phyloP scores from a whole-genome alignment of 202 grass and related monocot genomes.

The Elaeis oleifera region DNA sequence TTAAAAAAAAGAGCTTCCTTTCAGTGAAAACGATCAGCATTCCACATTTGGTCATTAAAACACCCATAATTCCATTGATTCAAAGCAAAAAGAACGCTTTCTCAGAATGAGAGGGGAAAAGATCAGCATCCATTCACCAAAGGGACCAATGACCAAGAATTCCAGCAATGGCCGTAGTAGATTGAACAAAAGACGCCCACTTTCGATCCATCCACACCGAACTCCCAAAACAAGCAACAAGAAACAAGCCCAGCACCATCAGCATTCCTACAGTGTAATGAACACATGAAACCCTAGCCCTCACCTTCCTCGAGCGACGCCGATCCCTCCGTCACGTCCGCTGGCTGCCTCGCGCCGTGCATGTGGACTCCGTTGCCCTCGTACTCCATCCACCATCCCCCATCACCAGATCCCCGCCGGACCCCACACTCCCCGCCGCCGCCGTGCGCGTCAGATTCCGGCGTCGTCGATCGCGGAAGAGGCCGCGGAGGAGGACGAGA shows the following conservation, averaged over 20 bases:
- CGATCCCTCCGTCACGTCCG: slow-evolving; percentile 3
- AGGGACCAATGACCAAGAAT: too few relatives aligned
- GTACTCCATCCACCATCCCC: neutral
- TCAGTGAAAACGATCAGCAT: neutral
- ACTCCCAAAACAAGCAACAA: neutral
- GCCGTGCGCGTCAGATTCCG: neutral
- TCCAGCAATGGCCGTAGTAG: neutral
- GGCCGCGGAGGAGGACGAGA: neutral
- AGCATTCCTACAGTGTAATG: slow-evolving; percentile 4
- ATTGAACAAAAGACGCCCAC: slow-evolving; percentile 6
- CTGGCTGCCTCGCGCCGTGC: neutral
- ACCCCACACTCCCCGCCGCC: neutral
- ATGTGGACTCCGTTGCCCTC: neutral
- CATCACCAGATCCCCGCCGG: slow-evolving; percentile 5
- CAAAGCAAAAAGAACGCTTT: neutral
- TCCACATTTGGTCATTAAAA: neutral
- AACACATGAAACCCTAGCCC: slow-evolving; percentile 1
- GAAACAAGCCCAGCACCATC: slow-evolving; percentile 9
- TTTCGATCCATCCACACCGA: neutral
- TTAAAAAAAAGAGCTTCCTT: neutral
- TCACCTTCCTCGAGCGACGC: slow-evolving; percentile 5
- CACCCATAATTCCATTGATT: neutral
- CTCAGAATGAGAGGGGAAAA: too few relatives aligned
- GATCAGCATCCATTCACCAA: too few relatives aligned
- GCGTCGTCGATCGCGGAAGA: slow-evolving; percentile 6